A percentile compares a stretch with the other conserved stretches of the same genome.
These are phyloP conservation scores for Desmodesmus armatus DNA, from an alignment of 139 green algal species.

Conservation along the genomic window DNA sequence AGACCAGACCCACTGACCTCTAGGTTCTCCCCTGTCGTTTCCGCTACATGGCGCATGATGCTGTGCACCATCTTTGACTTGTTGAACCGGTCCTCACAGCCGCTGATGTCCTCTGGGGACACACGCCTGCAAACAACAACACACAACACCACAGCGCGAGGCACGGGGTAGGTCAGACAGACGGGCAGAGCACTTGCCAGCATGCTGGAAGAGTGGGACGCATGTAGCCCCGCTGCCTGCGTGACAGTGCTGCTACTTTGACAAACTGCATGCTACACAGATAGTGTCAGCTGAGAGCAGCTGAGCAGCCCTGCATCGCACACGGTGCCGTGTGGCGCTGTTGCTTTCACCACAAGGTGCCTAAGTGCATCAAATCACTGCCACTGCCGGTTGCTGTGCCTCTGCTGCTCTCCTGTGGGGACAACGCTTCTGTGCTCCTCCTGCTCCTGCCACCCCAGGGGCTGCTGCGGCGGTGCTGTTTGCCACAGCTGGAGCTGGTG, in stretches of 20 bases:
- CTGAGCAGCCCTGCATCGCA: neutral
- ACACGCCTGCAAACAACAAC: conserved; percentile 78
- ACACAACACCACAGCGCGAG: neutral
- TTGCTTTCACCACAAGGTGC: too few relatives aligned
- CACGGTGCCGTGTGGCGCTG: neutral
- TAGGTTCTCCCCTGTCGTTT: conserved; percentile 87
- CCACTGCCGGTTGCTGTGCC: too few relatives aligned
- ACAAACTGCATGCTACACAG: too few relatives aligned
- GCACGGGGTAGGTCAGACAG: neutral
- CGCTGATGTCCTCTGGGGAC: conserved; percentile 90
- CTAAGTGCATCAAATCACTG: too few relatives aligned
- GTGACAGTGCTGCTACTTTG: neutral
- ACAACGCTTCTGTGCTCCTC: neutral
- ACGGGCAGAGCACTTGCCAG: neutral
- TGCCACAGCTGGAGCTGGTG: neutral
- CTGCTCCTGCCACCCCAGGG: neutral
- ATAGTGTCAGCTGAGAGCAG: neutral
- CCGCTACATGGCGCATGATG: conserved; percentile 98
- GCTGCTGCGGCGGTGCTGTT: conserved; percentile 5
- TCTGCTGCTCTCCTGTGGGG: too few relatives aligned
- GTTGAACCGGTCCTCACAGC: conserved; percentile 95
- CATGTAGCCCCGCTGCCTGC: neutral
- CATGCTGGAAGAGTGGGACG: neutral
- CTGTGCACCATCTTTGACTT: conserved; percentile 98
- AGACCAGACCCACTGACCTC: too few relatives aligned